phyloP scores from a whole-genome alignment of 441 rosid genomes.

The Gossypium schwendimanii region DNA sequence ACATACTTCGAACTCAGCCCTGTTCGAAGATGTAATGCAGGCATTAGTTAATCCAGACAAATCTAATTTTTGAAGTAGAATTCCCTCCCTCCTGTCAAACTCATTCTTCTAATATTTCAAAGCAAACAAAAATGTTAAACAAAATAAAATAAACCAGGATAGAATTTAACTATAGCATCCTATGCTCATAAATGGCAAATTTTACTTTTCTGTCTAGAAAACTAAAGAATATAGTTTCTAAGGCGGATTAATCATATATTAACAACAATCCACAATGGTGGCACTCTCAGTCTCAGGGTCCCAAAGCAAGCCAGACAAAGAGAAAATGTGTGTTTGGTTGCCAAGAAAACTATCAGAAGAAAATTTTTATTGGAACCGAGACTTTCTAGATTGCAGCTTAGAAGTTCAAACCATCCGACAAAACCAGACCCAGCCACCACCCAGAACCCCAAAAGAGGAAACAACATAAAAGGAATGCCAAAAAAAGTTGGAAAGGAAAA shows the following conservation, averaged over 20 bases:
- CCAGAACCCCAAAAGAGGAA: neutral
- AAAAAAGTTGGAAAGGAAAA: neutral
- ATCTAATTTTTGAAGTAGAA: neutral
- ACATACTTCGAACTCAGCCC: slow-evolving; percentile 54
- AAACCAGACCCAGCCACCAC: neutral
- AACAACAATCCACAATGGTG: neutral
- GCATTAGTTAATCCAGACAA: neutral
- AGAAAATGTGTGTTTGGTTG: neutral
- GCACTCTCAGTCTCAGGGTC: neutral
- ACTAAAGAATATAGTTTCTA: neutral
- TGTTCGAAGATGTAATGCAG: slow-evolving; percentile 10
- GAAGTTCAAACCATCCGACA: neutral
- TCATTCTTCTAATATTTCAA: slow-evolving; percentile 3
- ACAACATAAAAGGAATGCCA: neutral
- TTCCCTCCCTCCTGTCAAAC: neutral
- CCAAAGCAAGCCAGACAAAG: neutral
- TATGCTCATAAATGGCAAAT: neutral
- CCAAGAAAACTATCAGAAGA: neutral
- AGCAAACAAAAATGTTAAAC: neutral
- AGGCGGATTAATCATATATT: neutral
- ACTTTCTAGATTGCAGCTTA: neutral
- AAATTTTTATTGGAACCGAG: neutral
- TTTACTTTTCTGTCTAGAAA: neutral
- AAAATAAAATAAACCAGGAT: neutral
- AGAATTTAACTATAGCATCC: neutral